Conservation (phyloP, 176 grass and related monocot genomes). For the Alloteropsis semialata region DNA sequence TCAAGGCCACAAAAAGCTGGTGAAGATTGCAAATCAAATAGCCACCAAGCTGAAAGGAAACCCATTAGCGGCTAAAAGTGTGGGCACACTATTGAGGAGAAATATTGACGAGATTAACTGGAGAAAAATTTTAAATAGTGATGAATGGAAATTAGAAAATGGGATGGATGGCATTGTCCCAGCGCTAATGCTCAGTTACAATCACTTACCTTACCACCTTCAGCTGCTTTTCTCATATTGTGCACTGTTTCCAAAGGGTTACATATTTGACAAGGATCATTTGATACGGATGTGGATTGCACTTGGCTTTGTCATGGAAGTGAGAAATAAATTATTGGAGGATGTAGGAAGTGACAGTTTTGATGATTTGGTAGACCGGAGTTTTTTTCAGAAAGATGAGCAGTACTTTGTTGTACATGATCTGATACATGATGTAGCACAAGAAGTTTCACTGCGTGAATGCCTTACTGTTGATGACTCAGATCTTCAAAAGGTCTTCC, state of each 20-base stretch:
- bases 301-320: conserved; percentile 28
- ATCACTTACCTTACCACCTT: conserved; percentile 25
- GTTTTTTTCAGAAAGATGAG: conserved; percentile 30
- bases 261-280: conserved; percentile 37
- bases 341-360: conserved; percentile 25
- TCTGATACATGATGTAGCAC: conserved; percentile 46
- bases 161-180: conserved; percentile 21
- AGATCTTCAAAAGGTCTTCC: neutral
- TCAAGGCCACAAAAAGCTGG: neutral
- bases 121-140: conserved; percentile 25
- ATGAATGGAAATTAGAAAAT: conserved; percentile 28
- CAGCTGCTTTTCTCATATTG: conserved; percentile 42
- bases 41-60: conserved; percentile 36
- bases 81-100: conserved; percentile 37
- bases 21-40: conserved; percentile 38
- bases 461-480: conserved; percentile 6
- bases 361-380: conserved; percentile 33
- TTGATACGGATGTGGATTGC: conserved; percentile 43
- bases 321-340: neutral
- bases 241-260: conserved; percentile 56
- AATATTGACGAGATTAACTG: conserved; percentile 7
- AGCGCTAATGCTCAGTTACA: conserved; percentile 45
- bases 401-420: conserved; percentile 41
- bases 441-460: neutral
- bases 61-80: conserved; percentile 56